Evolutionary conservation across 1,284 basidiomycete species (phyloP), one percentile per base, ranked within the genome.

Genomic region (Chiua sp.): DNA sequence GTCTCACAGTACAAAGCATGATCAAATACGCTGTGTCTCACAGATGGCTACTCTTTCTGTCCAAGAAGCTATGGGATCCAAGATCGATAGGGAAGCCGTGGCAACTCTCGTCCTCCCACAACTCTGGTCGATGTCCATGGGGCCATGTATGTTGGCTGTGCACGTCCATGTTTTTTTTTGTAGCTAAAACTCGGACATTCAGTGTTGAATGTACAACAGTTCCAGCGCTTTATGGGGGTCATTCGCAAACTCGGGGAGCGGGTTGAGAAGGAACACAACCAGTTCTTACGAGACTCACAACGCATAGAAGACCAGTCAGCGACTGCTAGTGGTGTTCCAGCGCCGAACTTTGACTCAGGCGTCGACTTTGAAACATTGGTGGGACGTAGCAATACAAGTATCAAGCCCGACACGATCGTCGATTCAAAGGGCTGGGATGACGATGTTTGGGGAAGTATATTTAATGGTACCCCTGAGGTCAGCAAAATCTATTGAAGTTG

Each of bases 41-140:
- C 63, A 94, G 91, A 92, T 96, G 85, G 94, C 95, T 1, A 98
- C 96, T 0, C 79, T 98, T 47, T 89, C 87, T 12, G 96, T 99
- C 0, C 96, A 99, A 77, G 96, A 98, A 75, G 93, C 93, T 5
- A 98, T 98, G 94, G 94, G 96, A 3, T 84, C 88, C 67, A 99
- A 98, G 74, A 91, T 98, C 6, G 96, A 98, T 66, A 84, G 95
- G 50, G 96, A 98, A 76, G 94, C 96, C 6, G 92, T 98, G 20
- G 97, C 97, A 0, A 97, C 93, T 0, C 82, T 96, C 39, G 94
- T 98, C 18, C 80, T 98, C 20, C 96, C 96, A 16, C 96, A 98
- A 68, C 79, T 98, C 12, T 98, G 96, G 96, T 82, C 90, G 2
- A 97, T 98, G 94, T 95, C 92, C 2, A 96, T 98, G 78, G 96